A percentile compares a stretch with the other conserved stretches of the same genome.
Conservation (phyloP, 306 rosid species). For the Fragaria vesca region DNA sequence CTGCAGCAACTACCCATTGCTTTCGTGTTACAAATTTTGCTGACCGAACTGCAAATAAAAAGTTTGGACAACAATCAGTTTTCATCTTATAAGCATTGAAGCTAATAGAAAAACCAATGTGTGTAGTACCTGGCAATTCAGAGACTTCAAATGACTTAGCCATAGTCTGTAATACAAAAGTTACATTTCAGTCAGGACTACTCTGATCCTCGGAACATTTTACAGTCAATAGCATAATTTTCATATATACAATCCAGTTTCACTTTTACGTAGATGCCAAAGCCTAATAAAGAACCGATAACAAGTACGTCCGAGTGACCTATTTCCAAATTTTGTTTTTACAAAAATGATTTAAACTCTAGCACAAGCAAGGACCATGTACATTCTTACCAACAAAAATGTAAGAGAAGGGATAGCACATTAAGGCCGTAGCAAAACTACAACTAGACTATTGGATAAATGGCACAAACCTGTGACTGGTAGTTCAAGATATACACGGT, state of each 20-base stretch:
- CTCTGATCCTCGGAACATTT: neutral
- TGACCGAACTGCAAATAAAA: conserved; percentile 78
- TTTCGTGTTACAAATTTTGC: conserved; percentile 95
- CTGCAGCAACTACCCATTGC: conserved; percentile 99
- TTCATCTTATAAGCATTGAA: conserved; percentile 14
- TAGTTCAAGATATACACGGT: conserved; percentile 92
- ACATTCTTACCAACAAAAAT: neutral
- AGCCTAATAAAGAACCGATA: neutral
- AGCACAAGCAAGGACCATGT: neutral
- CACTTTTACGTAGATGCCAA: neutral
- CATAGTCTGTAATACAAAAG: conserved; percentile 63
- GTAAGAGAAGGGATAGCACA: neutral
- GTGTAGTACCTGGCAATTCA: conserved; percentile 79
- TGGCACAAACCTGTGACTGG: conserved; percentile 75
- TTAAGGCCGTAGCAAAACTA: neutral
- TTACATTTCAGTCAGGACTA: conserved; percentile 21
- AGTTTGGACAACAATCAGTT: conserved; percentile 7
- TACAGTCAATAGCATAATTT: neutral
- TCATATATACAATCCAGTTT: neutral
- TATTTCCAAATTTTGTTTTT: too few species aligned
- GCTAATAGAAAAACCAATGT: conserved; percentile 9
- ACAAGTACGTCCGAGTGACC: neutral
- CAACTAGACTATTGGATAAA: neutral
- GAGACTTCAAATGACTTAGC: conserved; percentile 92
- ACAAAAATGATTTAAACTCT: neutral